phyloP scores from a whole-genome alignment of 2,329 filamentous ascomycete species.

The Didymella pinodella region DNA sequence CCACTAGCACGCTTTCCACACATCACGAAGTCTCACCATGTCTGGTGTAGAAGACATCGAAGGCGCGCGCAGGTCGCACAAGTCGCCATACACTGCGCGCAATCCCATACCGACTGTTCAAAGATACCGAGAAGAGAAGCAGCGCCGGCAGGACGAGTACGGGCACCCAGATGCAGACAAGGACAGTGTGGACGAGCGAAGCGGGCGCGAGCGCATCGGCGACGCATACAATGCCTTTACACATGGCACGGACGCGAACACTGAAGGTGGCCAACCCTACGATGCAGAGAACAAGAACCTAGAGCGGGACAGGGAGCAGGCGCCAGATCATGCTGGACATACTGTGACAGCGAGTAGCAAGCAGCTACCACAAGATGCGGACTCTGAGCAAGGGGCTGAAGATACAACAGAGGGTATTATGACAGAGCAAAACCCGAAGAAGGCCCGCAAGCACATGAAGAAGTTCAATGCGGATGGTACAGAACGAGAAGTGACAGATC shows the following conservation, averaged over 20 bases:
- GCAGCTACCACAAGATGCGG: slow-evolving; percentile 29
- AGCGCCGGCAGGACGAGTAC: slow-evolving; percentile 50
- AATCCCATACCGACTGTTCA: slow-evolving; percentile 58
- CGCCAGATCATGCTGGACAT: slow-evolving; percentile 45
- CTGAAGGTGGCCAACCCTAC: slow-evolving; percentile 42
- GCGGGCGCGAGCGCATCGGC: slow-evolving; percentile 46
- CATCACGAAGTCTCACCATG: slow-evolving; percentile 34
- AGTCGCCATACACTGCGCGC: slow-evolving; percentile 54
- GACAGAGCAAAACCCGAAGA: slow-evolving; percentile 52
- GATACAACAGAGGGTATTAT: slow-evolving; percentile 57
- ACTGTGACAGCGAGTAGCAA: slow-evolving; percentile 26
- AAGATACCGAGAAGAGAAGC: slow-evolving; percentile 57
- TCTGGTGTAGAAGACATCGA: slow-evolving; percentile 56
- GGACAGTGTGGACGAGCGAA: slow-evolving; percentile 36
- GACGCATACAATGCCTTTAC: slow-evolving; percentile 48
- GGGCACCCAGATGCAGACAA: slow-evolving; percentile 33
- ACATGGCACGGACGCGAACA: slow-evolving; percentile 37
- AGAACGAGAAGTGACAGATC: slow-evolving; percentile 72
- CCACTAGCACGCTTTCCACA: not conserved
- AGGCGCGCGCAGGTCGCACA: slow-evolving; percentile 47
- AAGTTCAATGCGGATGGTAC: slow-evolving; percentile 57
- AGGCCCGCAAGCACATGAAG: slow-evolving; percentile 60
- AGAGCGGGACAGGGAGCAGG: slow-evolving; percentile 34
- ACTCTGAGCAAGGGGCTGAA: slow-evolving; percentile 33
- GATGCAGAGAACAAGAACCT: slow-evolving; percentile 49